Base-by-base conservation (phyloP, 2,329 filamentous ascomycete genomes). In the Rhinocladiella similis region DNA sequence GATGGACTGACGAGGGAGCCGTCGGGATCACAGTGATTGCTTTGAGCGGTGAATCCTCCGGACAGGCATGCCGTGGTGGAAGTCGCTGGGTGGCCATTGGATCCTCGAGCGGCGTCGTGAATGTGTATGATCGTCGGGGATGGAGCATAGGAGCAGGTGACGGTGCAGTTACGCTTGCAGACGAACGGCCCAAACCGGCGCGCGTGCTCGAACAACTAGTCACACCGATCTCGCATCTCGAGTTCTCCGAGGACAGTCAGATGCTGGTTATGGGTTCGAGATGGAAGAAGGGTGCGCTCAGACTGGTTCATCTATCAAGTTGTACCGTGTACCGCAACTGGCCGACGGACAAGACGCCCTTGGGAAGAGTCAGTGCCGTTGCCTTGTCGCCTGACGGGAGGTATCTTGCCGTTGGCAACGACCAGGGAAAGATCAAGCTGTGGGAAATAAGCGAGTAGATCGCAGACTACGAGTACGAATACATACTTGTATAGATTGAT, bases 321-420 rank as follows among this genome's bases (percentile, higher is more conserved):
- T 96, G 91, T 72, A 96, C 91, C 1, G 90, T 97, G 18, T 99
- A 94, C 80, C 86, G 87, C 67, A 99, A 99, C 74, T 99, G 94
- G 94, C 94, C 94, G 20, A 99, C 93, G 52, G 84, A 86, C 62
- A 87, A 89, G 70, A 99, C 94, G 54, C 91, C 92, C 1, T 74
- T 99, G 59, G 94, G 94, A 0, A 82, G 91, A 57, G 86, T 97
- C 63, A 89, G 90, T 1, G 80, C 85, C 1, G 83, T 91, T 57
- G 86, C 89, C 2, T 10, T 67, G 18, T 63, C 60, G 36, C 48
- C 59, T 3, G 62, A 60, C 35, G 62, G 63, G 14, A 53, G 54
- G 6, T 62, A 63, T 47, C 71, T 99, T 63, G 90, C 90, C 10
- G 89, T 97, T 50, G 93, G 86, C 16, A 97, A 96, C 68, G 93